phyloP scores from a whole-genome alignment of 2,329 filamentous ascomycete genomes.

The Clonostachys byssicola region DNA sequence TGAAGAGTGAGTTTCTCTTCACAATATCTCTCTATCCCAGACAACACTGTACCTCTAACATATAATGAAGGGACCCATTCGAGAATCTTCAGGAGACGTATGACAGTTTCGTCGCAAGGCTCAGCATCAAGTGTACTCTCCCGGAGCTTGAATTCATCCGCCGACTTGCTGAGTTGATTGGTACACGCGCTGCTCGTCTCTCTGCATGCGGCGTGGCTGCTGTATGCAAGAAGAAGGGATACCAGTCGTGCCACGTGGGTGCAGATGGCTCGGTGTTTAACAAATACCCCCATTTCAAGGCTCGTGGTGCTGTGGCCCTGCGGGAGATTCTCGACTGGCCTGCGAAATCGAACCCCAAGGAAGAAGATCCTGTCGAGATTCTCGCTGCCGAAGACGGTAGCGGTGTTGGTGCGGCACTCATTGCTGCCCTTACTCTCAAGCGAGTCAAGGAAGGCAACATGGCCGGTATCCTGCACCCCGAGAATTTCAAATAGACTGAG shows the following conservation, averaged over 20 bases:
- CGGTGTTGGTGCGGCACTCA: slow-evolving; percentile 93
- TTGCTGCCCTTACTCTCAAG: slow-evolving; percentile 71
- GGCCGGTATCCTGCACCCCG: slow-evolving; percentile 60
- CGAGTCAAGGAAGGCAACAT: slow-evolving; percentile 59
- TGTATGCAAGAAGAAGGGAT: slow-evolving; percentile 94
- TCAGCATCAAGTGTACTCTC: slow-evolving; percentile 66
- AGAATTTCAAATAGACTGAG: slow-evolving; percentile 45
- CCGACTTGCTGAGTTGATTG: slow-evolving; percentile 87
- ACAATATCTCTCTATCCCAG: neutral
- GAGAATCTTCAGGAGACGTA: slow-evolving; percentile 90
- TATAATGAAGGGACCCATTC: slow-evolving; percentile 67
- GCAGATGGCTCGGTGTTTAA: slow-evolving; percentile 98
- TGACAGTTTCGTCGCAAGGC: slow-evolving; percentile 74
- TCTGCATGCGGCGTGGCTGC: slow-evolving; percentile 93
- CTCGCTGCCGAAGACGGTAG: slow-evolving; percentile 90
- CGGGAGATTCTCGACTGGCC: slow-evolving; percentile 96
- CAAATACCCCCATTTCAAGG: slow-evolving; percentile 98
- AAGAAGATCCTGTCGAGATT: slow-evolving; percentile 84
- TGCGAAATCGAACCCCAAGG: slow-evolving; percentile 59
- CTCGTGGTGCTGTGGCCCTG: slow-evolving; percentile 81
- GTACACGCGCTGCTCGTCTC: slow-evolving; percentile 87
- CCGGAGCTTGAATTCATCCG: slow-evolving; percentile 87
- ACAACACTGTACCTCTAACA: too few species aligned
- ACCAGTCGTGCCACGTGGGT: slow-evolving; percentile 84
- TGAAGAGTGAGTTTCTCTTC: slow-evolving; percentile 64